Evolutionary conservation across 2,329 filamentous ascomycete genomes (phyloP), one percentile per base, ranked within the genome.

Genomic region (Fusarium penzigii): DNA sequence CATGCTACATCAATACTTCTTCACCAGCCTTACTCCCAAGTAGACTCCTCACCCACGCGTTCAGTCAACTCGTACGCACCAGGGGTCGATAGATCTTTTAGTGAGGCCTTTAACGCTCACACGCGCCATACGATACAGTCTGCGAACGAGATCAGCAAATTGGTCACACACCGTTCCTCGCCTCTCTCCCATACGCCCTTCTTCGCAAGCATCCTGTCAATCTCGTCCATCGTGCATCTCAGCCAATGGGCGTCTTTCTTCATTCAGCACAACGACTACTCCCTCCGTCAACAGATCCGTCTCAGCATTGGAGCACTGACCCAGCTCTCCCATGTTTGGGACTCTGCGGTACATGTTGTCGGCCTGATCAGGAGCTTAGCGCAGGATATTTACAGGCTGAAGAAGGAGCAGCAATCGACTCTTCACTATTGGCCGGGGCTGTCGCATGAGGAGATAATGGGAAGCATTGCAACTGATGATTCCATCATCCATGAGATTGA

Each of bases 71-170:
- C 86, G 1, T 90, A 87, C 65, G 86, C 87, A 8, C 83, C 83
- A 3, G 81, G 87, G 64, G 74, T 75, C 10, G 69, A 74, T 1
- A 75, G 82, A 3, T 70, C 75, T 1, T 74, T 76, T 12, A 78
- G 78, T 9, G 74, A 82, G 17, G 66, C 70, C 25, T 84, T 82
- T 71, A 89, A 79, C 68, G 78, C 75, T 14, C 90, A 95, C 72
- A 92, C 90, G 1, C 84, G 84, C 49, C 92, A 95, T 72, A 91
- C 90, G 7, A 83, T 95, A 53, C 83, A 86, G 29, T 88, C 90
- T 0, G 91, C 92, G 1, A 87, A 87, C 60, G 86, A 89, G 48
- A 87, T 96, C 56, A 88, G 87, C 54, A 82, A 84, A 59, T 79
- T 92, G 60, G 84, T 91, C 44, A 87, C 88, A 1, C 83, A 95